Percentiles rank a stretch among this genome's conserved stretches.
Conservation (phyloP, 2,329 filamentous ascomycete species). For the Aspergillus sp. region DNA sequence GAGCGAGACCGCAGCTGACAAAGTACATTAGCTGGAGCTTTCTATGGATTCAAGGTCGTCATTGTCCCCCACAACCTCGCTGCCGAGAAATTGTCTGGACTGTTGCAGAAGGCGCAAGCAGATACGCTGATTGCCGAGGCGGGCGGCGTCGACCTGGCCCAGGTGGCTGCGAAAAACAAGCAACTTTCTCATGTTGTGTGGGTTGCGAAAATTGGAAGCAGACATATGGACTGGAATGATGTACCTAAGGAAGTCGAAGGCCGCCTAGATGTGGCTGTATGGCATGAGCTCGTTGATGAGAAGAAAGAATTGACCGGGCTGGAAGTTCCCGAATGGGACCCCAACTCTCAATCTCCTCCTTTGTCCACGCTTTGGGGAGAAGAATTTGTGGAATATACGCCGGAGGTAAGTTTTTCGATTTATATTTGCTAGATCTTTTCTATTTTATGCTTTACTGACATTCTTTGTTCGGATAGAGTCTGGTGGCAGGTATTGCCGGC, state of each 20-base stretch:
- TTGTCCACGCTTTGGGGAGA: conserved; percentile 50
- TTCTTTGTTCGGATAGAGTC: conserved; percentile 54
- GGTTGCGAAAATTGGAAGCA: conserved; percentile 88
- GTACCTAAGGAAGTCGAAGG: conserved; percentile 74
- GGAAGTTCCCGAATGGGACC: conserved; percentile 65
- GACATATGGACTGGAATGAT: conserved; percentile 94
- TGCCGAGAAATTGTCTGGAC: conserved; percentile 65
- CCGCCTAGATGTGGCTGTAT: conserved; percentile 79
- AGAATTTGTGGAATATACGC: conserved; percentile 79
- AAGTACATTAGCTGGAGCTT: conserved; percentile 66
- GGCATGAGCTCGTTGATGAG: conserved; percentile 84
- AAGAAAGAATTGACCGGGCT: conserved; percentile 57
- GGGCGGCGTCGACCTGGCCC: conserved; percentile 79
- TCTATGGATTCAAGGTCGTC: conserved; percentile 82
- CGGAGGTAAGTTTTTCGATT: conserved; percentile 50
- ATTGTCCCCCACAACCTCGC: conserved; percentile 80
- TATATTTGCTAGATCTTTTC: background rate
- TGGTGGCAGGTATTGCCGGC: conserved; percentile 82
- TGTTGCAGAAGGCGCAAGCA: conserved; percentile 71
- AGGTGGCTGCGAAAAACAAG: conserved; percentile 67
- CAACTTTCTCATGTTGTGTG: conserved; percentile 78
- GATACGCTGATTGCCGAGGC: conserved; percentile 83
- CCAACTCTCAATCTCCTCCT: conserved; percentile 49
- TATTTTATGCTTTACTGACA: background rate
- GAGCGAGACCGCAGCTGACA: conserved; percentile 13